Evolutionary conservation across 148 eudicot genomes (phyloP), one percentile per base, ranked within the genome.

Genomic region (Rhododendron ferrugineum): DNA sequence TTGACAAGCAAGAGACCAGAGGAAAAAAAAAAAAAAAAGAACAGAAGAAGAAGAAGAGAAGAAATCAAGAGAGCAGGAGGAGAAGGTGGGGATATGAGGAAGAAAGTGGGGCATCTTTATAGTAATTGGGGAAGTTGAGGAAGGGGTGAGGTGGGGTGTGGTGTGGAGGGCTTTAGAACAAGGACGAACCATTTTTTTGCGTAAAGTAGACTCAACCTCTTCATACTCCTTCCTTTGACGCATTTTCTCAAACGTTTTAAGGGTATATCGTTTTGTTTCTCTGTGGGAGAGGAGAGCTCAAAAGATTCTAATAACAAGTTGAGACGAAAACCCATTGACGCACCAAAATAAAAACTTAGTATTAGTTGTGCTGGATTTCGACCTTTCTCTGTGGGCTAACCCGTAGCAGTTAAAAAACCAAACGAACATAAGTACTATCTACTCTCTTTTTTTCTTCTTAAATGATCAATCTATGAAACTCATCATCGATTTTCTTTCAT

Each of bases 181-280:
- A 86, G 85, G 83, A 83, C 56, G 88, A 77, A 85, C 62, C 50
- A 84, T 82, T 88, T 28, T 62, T 11, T 93, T 85, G 98, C 98
- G 98, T 96, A 89, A 93, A 91, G 88, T 28, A 93, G 91, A 94
- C 98, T 93, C 98, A 94, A 94, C 92, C 95, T 88, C 86, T 78
- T 75, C 78, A 44, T 79, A 80, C 83, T 83, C 60, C 84, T 42
- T 60, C 83, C 86, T 89, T 90, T 91, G 92, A 92, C 94, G 90
- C 87, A 60, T 85, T 81, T 85, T 85, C 80, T 42, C 81, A 80
- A 82, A 83, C 79, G 52, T 62, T 42, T 62, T 14, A 20, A 80
- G 86, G 75, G 82, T 9, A 40, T 46, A 77, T 85, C 46, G 16
- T 58, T 70, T 74, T 49, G 74, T 82, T 37, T 20, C 84, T 42